phyloP scores from a whole-genome alignment of 257 asterid genomes.

The Linaria vulgaris region DNA sequence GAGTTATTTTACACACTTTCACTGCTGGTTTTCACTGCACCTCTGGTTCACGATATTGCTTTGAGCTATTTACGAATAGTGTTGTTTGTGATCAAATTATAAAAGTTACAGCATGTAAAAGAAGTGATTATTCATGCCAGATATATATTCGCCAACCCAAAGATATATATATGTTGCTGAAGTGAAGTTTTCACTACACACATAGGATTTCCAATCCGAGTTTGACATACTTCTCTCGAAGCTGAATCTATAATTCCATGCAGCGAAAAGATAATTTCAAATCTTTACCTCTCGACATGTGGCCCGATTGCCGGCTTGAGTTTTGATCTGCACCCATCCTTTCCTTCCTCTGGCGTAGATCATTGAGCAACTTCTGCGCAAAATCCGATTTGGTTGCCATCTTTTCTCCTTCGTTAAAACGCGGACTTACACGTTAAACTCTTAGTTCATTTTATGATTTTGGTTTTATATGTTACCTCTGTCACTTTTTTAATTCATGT shows the following conservation, averaged over 20 bases:
- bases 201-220: not conserved
- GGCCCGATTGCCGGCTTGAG: conserved; percentile 41
- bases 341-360: conserved; percentile 76
- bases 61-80: not conserved
- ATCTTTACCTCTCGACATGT: conserved; percentile 52
- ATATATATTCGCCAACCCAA: not conserved
- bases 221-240: not conserved
- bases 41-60: conserved; percentile 11
- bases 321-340: conserved; percentile 52
- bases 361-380: conserved; percentile 83
- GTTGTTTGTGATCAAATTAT: not conserved
- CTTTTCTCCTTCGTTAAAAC: conserved; percentile 7
- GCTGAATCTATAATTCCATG: conserved; percentile 11
- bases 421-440: not conserved
- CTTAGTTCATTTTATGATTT: too few species aligned
- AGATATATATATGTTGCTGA: not conserved
- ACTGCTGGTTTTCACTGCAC: too few species aligned
- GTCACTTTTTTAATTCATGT: too few species aligned
- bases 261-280: conserved; percentile 14
- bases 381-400: conserved; percentile 73
- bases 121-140: not conserved
- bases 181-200: not conserved
- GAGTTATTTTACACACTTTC: too few species aligned
- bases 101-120: not conserved
- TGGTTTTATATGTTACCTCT: too few species aligned